Percentiles rank a stretch among this genome's conserved stretches.
phyloP scores from a whole-genome alignment of 2,329 filamentous ascomycete genomes.

The Neonectria coccinea region DNA sequence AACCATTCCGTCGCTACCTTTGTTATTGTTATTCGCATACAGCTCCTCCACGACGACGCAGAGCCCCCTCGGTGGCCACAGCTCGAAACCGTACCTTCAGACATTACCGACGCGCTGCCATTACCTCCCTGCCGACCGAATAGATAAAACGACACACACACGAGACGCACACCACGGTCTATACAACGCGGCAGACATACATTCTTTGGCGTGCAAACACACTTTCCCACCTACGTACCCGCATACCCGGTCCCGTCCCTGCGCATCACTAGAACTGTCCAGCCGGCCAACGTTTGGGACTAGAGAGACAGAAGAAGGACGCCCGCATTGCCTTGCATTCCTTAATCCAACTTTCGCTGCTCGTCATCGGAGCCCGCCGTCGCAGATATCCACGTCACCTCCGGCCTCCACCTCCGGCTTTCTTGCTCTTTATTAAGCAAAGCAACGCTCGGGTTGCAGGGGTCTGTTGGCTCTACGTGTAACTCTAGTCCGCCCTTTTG shows the following conservation, averaged over 20 bases:
- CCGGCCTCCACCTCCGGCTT: neutral
- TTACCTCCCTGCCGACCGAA: neutral
- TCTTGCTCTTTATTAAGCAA: slow-evolving; percentile 1
- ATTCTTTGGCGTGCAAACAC: neutral
- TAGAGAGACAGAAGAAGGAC: slow-evolving; percentile 2
- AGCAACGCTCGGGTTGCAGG: neutral
- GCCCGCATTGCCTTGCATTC: slow-evolving; percentile 1
- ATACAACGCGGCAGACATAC: slow-evolving; percentile 1
- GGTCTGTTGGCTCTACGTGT: slow-evolving; percentile 17
- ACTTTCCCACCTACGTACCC: neutral
- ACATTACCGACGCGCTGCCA: neutral
- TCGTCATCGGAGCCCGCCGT: slow-evolving; percentile 18
- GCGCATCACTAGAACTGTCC: neutral
- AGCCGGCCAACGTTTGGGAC: neutral
- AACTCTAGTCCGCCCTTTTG: slow-evolving; percentile 20
- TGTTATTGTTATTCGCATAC: neutral
- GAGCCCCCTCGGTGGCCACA: slow-evolving; percentile 18
- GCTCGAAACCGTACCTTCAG: neutral
- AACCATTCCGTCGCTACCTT: slow-evolving; percentile 4
- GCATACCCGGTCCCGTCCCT: neutral
- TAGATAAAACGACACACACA: neutral
- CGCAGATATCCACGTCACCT: slow-evolving; percentile 20
- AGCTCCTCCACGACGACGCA: slow-evolving; percentile 6
- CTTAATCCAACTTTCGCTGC: slow-evolving; percentile 16
- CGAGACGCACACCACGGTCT: slow-evolving; percentile 1